Evolutionary conservation across 805 yeast genomes (phyloP).

Genomic region (Clavispora asparagi): DNA sequence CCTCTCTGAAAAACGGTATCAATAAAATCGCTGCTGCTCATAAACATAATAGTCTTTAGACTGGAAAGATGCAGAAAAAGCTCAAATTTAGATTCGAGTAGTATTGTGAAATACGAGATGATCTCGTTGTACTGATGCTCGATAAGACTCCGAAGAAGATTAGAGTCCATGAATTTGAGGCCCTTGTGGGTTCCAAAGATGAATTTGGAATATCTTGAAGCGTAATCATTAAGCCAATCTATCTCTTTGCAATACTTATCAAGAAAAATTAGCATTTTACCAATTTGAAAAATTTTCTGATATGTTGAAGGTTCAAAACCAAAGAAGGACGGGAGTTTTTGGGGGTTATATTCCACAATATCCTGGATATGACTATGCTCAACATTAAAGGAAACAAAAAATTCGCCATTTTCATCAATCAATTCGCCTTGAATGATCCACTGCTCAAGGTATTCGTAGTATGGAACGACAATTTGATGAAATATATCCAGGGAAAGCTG

Average conservation of each 20-base stretch:
- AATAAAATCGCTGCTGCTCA: slow-evolving; percentile 81
- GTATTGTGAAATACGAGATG: slow-evolving; percentile 43
- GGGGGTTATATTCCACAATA: slow-evolving; percentile 25
- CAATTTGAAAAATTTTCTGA: slow-evolving; percentile 55
- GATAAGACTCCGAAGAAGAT: slow-evolving; percentile 29
- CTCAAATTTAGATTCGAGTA: slow-evolving; percentile 44
- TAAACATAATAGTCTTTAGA: slow-evolving; percentile 60
- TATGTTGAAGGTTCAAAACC: slow-evolving; percentile 29
- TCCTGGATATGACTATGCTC: slow-evolving; percentile 27
- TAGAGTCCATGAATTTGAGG: slow-evolving; percentile 28
- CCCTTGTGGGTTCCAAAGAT: slow-evolving; percentile 29
- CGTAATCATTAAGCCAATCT: slow-evolving; percentile 52
- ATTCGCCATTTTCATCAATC: slow-evolving; percentile 50
- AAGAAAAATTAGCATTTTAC: slow-evolving; percentile 64
- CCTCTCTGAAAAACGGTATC: slow-evolving; percentile 58
- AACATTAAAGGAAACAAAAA: slow-evolving; percentile 46
- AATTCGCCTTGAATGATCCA: slow-evolving; percentile 74
- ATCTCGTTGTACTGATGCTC: slow-evolving; percentile 48
- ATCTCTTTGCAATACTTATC: slow-evolving; percentile 61
- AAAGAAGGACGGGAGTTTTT: slow-evolving; percentile 44
- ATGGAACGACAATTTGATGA: slow-evolving; percentile 48
- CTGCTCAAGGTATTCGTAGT: slow-evolving; percentile 48
- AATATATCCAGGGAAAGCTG: slow-evolving; percentile 42
- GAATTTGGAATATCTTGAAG: slow-evolving; percentile 26
- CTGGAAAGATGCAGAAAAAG: slow-evolving; percentile 53